Evolutionary conservation across 306 rosid species (phyloP), one percentile per base, ranked within the genome.

Genomic region (Argentina anserina): DNA sequence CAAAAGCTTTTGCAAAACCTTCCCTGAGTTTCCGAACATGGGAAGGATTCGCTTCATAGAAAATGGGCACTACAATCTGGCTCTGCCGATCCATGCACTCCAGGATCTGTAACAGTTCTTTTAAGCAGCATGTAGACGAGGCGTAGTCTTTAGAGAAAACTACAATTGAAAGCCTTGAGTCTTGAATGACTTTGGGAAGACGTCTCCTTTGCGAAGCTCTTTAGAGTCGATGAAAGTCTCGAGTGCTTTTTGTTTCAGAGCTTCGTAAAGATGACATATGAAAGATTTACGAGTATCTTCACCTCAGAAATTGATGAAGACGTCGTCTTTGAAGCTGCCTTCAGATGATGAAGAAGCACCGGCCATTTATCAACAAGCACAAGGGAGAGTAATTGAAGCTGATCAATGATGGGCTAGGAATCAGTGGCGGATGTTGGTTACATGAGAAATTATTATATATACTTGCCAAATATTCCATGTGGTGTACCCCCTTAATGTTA

Each of bases 111-210:
- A 43, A 42, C 13, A 68, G 72, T 46, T 68, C 72, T 14, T 25
- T n/a, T 41, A 47, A 69, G 60, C 73, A 69, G 42, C 73, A 69
- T 21, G 56, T 46, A 1, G 73, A 69, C 13, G 28, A 69, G 3
- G 73, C 73, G 29, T 69, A 69, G 41, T 26, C 18, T 21, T 31
- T 23, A 10, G 73, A 69, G 28, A 69, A 12, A 49, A 69, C 55
- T n/a, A 69, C 21, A 0, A 69, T 21, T 29, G 62, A 46, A 23
- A 56, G 55, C 6, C 26, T 28, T 3, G 73, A 69, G n/a, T 33
- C 42, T 36, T 69, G 45, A 33, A 69, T 69, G 2, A 61, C 73
- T 28, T 25, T 34, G 10, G 15, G 18, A 33, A 46, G 59, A 41
- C 12, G 3, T 49, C 29, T 31, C 61, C 73, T 49, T 31, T 28